phyloP scores from a whole-genome alignment of 2,329 filamentous ascomycete genomes.

The Verticillium albo-atrum region DNA sequence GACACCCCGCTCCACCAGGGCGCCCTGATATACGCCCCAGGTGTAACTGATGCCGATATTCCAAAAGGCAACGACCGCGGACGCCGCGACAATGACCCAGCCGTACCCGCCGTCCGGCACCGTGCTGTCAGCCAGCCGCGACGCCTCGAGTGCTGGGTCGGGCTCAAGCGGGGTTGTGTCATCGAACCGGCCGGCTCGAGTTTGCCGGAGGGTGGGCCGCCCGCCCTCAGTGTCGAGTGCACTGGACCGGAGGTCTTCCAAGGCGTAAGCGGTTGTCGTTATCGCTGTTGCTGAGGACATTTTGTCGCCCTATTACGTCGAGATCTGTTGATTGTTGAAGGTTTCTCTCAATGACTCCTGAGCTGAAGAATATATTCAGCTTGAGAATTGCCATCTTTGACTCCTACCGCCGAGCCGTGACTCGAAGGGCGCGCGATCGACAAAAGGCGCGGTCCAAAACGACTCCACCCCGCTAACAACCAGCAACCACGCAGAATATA shows the following conservation, averaged over 20 bases:
- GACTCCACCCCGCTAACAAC: no score
- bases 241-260: not conserved
- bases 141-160: constrained; percentile 31
- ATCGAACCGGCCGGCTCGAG: not conserved
- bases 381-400: no score
- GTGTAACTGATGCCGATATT: constrained; percentile 50
- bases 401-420: no score
- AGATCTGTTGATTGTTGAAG: not conserved
- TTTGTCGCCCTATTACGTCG: not conserved
- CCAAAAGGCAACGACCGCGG: constrained; percentile 50
- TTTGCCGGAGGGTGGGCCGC: not conserved
- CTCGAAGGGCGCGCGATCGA: no score
- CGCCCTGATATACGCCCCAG: constrained; percentile 51
- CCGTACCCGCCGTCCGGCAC: constrained; percentile 53
- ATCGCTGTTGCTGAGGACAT: not conserved
- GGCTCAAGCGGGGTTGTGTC: not conserved
- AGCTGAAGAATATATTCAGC: no score
- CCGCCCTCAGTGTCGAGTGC: not conserved
- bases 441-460: no score
- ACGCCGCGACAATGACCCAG: constrained; percentile 48
- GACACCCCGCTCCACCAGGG: constrained; percentile 43
- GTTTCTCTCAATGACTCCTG: no score
- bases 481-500: no score
- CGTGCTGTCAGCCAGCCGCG: constrained; percentile 36
- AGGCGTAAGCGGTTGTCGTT: not conserved